Conservation (phyloP, 306 rosid genomes). For the Macrotyloma uniflorum region DNA sequence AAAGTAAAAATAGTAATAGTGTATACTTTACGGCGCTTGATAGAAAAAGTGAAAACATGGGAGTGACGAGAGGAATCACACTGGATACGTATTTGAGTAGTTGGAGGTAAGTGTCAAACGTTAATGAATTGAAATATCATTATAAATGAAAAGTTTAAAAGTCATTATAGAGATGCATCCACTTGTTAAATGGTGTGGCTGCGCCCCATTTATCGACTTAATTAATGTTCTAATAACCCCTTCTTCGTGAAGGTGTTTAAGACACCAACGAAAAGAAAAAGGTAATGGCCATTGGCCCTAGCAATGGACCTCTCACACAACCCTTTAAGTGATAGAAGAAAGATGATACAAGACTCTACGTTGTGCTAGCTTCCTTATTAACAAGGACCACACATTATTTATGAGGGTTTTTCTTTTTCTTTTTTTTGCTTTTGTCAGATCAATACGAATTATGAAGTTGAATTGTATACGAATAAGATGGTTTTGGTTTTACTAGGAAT, state of each 20-base stretch:
- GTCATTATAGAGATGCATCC: not conserved
- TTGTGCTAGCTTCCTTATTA: conserved; percentile 21
- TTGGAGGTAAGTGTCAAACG: not conserved
- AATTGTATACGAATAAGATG: not conserved
- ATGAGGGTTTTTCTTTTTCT: not conserved
- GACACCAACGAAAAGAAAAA: conserved; percentile 11
- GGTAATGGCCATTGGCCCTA: not conserved
- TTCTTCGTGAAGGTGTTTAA: not conserved
- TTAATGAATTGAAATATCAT: conserved; percentile 1
- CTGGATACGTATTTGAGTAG: not conserved
- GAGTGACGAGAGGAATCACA: not conserved
- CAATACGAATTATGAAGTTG: not conserved
- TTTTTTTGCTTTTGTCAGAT: not conserved
- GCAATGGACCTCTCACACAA: conserved; percentile 32
- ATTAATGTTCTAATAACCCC: conserved; percentile 14
- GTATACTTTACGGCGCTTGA: too few relatives aligned
- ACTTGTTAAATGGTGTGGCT: conserved; percentile 12
- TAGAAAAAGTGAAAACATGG: not conserved
- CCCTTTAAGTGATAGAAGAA: not conserved
- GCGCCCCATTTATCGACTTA: not conserved
- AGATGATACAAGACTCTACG: not conserved
- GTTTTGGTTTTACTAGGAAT: not conserved
- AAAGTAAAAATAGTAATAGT: too few relatives aligned
- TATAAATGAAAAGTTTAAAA: not conserved
- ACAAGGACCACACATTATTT: conserved; percentile 40